A percentile compares a stretch with the other conserved stretches of the same genome.
These are phyloP conservation scores for Ophiostoma piceae DNA, from an alignment of 2,329 filamentous ascomycete species.

Conservation along the genomic window DNA sequence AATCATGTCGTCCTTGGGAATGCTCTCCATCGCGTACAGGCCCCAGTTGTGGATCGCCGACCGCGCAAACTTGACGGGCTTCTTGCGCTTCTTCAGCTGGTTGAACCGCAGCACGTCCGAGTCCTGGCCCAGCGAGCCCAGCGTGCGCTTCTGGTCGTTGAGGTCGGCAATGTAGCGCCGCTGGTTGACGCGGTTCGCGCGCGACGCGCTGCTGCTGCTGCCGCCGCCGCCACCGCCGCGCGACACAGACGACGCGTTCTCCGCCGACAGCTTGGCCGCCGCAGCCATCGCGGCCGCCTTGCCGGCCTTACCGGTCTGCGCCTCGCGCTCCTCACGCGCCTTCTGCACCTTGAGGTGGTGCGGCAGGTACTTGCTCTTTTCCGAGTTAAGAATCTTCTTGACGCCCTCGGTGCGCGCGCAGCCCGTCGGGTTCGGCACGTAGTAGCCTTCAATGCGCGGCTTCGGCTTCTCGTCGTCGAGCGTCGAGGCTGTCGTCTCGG, in stretches of 20 bases:
- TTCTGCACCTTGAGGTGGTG: slow-evolving; percentile 96
- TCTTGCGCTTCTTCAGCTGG: slow-evolving; percentile 98
- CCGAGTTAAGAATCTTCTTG: slow-evolving; percentile 92
- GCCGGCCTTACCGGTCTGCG: slow-evolving; percentile 56
- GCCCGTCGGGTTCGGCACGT: slow-evolving; percentile 79
- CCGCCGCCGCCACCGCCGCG: slow-evolving; percentile 50
- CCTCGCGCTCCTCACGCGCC: slow-evolving; percentile 84
- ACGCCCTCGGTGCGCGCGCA: slow-evolving; percentile 87
- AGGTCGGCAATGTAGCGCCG: slow-evolving; percentile 90
- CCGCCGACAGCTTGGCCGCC: slow-evolving; percentile 62
- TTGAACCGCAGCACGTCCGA: slow-evolving; percentile 96
- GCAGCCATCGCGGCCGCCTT: slow-evolving; percentile 64
- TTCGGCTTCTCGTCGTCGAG: slow-evolving; percentile 27
- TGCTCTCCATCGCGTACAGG: slow-evolving; percentile 95
- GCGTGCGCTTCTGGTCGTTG: slow-evolving; percentile 85
- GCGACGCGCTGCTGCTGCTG: slow-evolving; percentile 45
- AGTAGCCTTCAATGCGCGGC: slow-evolving; percentile 58
- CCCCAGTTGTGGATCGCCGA: slow-evolving; percentile 99
- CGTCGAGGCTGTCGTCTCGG: slow-evolving; percentile 20
- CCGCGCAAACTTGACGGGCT: slow-evolving; percentile 94
- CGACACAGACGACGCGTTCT: slow-evolving; percentile 43
- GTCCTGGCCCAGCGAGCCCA: slow-evolving; percentile 54
- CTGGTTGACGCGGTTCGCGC: slow-evolving; percentile 92
- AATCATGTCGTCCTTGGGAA: slow-evolving; percentile 97
- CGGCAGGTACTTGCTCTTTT: slow-evolving; percentile 96